These are phyloP conservation scores for Phytophthora cactorum DNA, from an alignment of 352 stramenopile species.

Conservation along the genomic window DNA sequence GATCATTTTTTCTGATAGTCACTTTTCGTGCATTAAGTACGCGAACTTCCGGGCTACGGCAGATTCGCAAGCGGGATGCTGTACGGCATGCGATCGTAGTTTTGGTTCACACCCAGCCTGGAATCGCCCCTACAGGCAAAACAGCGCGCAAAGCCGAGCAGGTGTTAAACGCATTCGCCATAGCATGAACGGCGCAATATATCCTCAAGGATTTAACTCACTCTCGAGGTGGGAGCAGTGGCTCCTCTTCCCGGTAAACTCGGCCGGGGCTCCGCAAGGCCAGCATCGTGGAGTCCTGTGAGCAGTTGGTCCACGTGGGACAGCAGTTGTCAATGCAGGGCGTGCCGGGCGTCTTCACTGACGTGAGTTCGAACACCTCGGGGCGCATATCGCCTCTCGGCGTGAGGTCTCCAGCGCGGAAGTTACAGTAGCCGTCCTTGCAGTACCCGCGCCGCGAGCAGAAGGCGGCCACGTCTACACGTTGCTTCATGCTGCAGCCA, in stretches of 20 bases:
- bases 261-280: constrained; percentile 47
- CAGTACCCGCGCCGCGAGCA: constrained; percentile 82
- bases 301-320: constrained; percentile 42
- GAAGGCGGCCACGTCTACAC: constrained; percentile 65
- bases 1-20: no score
- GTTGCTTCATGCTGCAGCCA: constrained; percentile 69
- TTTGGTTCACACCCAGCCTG: constrained; percentile 74
- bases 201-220: constrained; percentile 35
- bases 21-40: not conserved
- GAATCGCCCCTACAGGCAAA: constrained; percentile 57
- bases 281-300: constrained; percentile 57
- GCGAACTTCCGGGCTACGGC: constrained; percentile 28
- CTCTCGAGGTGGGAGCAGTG: constrained; percentile 58
- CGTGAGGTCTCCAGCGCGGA: constrained; percentile 64
- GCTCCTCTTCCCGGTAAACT: constrained; percentile 64
- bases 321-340: constrained; percentile 78
- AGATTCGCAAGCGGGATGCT: constrained; percentile 72
- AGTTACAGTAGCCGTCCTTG: constrained; percentile 80
- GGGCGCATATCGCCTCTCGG: constrained; percentile 54
- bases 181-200: constrained; percentile 1
- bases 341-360: constrained; percentile 55
- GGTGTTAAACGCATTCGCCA: constrained; percentile 12
- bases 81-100: constrained; percentile 82
- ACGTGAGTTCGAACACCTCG: constrained; percentile 69
- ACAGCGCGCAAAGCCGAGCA: not conserved